Evolutionary conservation across 352 stramenopile genomes (phyloP).

Genomic region (Hyaloperonospora arabidopsidis): DNA sequence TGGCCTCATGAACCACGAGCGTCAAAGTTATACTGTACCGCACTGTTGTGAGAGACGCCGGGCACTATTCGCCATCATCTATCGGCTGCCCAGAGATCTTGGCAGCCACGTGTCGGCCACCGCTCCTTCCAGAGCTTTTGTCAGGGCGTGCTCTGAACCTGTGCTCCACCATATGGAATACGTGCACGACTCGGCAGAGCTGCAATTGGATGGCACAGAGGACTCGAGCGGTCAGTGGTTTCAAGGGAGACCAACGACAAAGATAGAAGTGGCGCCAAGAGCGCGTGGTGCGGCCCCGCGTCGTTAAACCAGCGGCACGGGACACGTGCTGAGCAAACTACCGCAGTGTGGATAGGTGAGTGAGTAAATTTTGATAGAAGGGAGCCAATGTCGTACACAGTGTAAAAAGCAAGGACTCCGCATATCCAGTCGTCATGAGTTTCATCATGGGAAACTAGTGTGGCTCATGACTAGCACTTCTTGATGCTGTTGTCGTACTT

Average conservation of each 20-base stretch:
- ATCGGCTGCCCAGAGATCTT: constrained; percentile 76
- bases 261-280: constrained; percentile 10
- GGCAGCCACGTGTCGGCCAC: constrained; percentile 56
- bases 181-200: too few relatives aligned
- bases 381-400: not conserved
- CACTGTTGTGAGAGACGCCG: constrained; percentile 45
- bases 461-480: constrained; percentile 98
- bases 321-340: too few relatives aligned
- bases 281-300: constrained; percentile 49
- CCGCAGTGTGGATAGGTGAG: constrained; percentile 59
- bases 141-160: too few relatives aligned
- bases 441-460: constrained; percentile 84
- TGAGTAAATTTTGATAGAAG: not conserved
- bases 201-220: too few relatives aligned
- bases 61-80: constrained; percentile 56
- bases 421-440: constrained; percentile 49
- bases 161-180: too few relatives aligned
- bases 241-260: constrained; percentile 15
- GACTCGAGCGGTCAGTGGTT: constrained; percentile 13
- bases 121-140: constrained; percentile 85
- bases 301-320: constrained; percentile 78
- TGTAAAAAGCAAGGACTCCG: constrained; percentile 27
- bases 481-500: constrained; percentile 96
- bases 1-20: constrained; percentile 68
- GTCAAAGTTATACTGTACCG: constrained; percentile 72